These are phyloP conservation scores for Starmerella riodocensis DNA, from an alignment of 805 yeast genomes.

Conservation along the genomic window DNA sequence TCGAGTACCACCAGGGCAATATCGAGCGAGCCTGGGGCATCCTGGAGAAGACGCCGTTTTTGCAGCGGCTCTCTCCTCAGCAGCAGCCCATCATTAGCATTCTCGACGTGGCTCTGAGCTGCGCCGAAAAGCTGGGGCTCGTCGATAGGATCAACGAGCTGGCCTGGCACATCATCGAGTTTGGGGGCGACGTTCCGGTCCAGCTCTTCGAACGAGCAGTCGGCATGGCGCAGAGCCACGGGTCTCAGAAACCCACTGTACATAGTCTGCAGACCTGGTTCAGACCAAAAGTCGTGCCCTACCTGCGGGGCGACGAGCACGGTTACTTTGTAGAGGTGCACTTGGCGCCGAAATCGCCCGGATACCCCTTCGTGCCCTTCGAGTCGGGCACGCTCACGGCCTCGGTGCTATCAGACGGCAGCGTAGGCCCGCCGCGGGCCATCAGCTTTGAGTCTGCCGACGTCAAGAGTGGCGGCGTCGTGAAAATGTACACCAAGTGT, in stretches of 20 bases:
- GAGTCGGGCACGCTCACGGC: conserved; percentile 18
- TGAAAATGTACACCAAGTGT: conserved; percentile 15
- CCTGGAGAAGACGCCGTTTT: conserved; percentile 25
- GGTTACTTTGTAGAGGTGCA: conserved; percentile 32
- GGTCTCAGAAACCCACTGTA: conserved; percentile 16
- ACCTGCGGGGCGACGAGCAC: conserved; percentile 26
- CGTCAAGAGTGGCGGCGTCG: not conserved
- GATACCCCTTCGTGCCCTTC: conserved; percentile 14
- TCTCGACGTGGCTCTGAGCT: conserved; percentile 52
- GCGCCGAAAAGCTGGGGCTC: conserved; percentile 32
- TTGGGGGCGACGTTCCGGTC: conserved; percentile 9
- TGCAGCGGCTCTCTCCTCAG: conserved; percentile 1
- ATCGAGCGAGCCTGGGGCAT: conserved; percentile 50
- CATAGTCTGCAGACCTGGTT: conserved; percentile 31
- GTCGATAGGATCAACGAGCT: conserved; percentile 22
- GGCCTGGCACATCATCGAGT: conserved; percentile 23
- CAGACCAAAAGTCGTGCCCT: conserved; percentile 28
- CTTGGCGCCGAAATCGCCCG: conserved; percentile 26
- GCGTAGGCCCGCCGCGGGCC: not conserved
- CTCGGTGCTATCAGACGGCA: conserved; percentile 6
- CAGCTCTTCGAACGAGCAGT: conserved; percentile 19
- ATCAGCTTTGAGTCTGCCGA: conserved; percentile 6
- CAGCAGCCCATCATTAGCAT: conserved; percentile 35
- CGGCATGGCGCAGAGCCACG: conserved; percentile 19
- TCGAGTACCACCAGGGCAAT: conserved; percentile 43